Base-by-base conservation (phyloP, 148 eudicot genomes). In the Rhododendron mucronatum region DNA sequence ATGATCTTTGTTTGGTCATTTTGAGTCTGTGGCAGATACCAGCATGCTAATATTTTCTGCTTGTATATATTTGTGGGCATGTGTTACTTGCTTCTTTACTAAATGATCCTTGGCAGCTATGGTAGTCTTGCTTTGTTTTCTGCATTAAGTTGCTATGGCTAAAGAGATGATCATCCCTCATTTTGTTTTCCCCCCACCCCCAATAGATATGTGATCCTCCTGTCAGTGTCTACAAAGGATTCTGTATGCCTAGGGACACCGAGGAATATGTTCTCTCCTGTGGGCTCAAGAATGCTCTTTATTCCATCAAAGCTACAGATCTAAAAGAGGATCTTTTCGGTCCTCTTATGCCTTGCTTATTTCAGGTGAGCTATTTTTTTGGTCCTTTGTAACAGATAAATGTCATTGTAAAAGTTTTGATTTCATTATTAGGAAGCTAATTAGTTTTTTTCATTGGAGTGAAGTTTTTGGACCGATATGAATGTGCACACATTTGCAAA, bases 241-340 rank as follows among this genome's bases (percentile, higher is more conserved):
- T 87, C 83, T 87, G 90, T 13, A 86, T 96, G 89, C 90, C 95
- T 44, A 91, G 94, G 88, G 96, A 93, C 84, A 83, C 97, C 14
- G 96, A 91, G 89, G 91, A 93, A 57, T 90, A 94, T 92, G 93
- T 96, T 65, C 84, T 77, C 18, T 91, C 96, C 51, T 85, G 91
- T 67, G 99, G 99, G 71, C 94, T 96, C 76, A 91, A 93, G 83
- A 92, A 95, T 90, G 98, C 98, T 71, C 90, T 96, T 11, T 96
- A 95, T 88, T 91, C 96, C 83, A 92, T 96, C 83, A 92, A 90
- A 88, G 99, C 99, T 88, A 89, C 92, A 78, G 99, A 96, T 92
- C 81, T 94, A 33, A 93, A 91, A 78, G 92, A 86, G 69, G 95
- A 89, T 81, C 90, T 96, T 71, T 96, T 96, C 83, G 99, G 99